phyloP scores from a whole-genome alignment of 202 grass and related monocot genomes.

The Miscanthus sacchariflorus region DNA sequence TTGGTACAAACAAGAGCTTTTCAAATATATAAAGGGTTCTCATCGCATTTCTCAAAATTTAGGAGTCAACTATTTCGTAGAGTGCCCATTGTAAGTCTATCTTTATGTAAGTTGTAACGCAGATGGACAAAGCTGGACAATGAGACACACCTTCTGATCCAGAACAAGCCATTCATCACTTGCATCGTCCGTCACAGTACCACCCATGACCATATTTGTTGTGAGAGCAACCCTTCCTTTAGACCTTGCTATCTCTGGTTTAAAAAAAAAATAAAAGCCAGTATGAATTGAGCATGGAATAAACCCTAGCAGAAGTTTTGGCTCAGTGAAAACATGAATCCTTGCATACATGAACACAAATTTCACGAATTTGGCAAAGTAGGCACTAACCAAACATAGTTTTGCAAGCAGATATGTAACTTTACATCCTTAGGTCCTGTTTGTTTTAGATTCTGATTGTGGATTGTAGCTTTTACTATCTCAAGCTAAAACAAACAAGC shows the following conservation, averaged over 20 bases:
- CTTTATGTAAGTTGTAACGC: not conserved
- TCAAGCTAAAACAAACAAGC: not conserved
- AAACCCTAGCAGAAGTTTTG: not conserved
- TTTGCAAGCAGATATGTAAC: slow-evolving; percentile 3
- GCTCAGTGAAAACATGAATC: not conserved
- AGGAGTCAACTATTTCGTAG: not conserved
- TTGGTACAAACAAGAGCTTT: slow-evolving; percentile 9
- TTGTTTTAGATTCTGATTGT: not conserved
- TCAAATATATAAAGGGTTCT: not conserved
- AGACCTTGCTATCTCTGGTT: slow-evolving; percentile 86
- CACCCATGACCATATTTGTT: slow-evolving; percentile 96
- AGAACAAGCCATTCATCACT: slow-evolving; percentile 92
- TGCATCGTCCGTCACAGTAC: slow-evolving; percentile 90
- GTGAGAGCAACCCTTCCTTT: slow-evolving; percentile 97
- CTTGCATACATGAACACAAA: slow-evolving; percentile 11
- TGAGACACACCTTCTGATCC: slow-evolving; percentile 86
- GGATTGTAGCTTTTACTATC: not conserved
- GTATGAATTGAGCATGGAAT: slow-evolving; percentile 5
- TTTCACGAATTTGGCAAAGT: not conserved
- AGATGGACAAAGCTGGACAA: not conserved
- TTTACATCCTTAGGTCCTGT: not conserved
- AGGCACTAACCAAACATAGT: not conserved
- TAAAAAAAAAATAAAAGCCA: slow-evolving; percentile 22
- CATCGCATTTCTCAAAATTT: not conserved
- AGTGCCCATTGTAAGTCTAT: slow-evolving; percentile 3